Evolutionary conservation across 306 rosid genomes (phyloP), one percentile per base, ranked within the genome.

Genomic region (Acacia melanoxylon): DNA sequence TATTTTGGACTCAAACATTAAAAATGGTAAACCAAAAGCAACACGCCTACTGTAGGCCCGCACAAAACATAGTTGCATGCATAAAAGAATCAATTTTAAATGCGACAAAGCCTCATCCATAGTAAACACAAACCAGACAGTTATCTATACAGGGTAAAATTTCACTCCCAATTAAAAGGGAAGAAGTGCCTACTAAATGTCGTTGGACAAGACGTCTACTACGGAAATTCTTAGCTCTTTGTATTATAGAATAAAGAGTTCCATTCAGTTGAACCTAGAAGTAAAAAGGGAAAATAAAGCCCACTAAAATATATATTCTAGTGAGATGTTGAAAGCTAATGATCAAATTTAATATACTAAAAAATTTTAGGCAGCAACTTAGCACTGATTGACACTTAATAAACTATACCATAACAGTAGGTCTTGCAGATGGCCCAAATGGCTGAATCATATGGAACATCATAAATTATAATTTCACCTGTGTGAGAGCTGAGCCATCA

Each of bases 401-500:
- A 66, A 54, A 27, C 76, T 42, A 29, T 29, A 41, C 8, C 35
- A 31, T 11, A 45, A 48, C 67, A 37, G 68, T 5, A 44, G 61
- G 66, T 75, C 52, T 72, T 25, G 74, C 44, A 54, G 56, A 78
- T 24, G 33, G 78, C 20, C 46, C 73, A 59, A 75, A 69, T 41
- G 63, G 63, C 59, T 46, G 69, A 54, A 61, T 33, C 35, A 81
- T 22, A 80, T 9, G 45, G 75, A 77, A 79, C 58, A 76, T 75
- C 69, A 72, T 44, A 49, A 44, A 73, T 78, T 77, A 81, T 85
- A 86, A 73, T 49, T 76, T 86, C 86, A 93, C 99, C 98, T 87
- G 98, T 54, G 92, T 78, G 27, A 83, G 84, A 81, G 87, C 82
- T 24, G 86, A 78, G 85, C 86, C 87, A 78, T 91, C 93, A 80